These are phyloP conservation scores for Candida namnaoensis DNA, from an alignment of 805 yeast species.

Conservation along the genomic window DNA sequence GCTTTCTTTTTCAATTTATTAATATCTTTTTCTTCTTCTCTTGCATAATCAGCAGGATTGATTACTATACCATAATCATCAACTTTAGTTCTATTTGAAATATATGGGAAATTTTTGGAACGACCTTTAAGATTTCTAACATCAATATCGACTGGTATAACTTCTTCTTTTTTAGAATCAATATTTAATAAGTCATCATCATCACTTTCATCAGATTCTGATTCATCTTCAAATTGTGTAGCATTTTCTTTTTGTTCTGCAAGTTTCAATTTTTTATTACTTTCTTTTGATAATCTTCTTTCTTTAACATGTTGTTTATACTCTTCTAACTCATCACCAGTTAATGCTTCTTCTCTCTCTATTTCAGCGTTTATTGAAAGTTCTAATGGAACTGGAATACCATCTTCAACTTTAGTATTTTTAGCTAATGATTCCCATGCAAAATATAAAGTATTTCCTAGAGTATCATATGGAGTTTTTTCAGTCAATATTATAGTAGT, in stretches of 20 bases:
- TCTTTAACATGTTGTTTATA: conserved; percentile 38
- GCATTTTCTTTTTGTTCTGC: conserved; percentile 15
- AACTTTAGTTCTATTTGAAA: conserved; percentile 44
- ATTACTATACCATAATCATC: conserved; percentile 89
- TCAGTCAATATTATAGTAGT: conserved; percentile 75
- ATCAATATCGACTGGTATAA: conserved; percentile 23
- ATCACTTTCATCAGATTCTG: conserved; percentile 14
- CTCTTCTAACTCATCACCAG: conserved; percentile 38
- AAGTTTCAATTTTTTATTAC: conserved; percentile 21
- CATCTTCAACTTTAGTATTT: conserved; percentile 40
- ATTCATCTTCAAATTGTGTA: conserved; percentile 17
- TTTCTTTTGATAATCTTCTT: conserved; percentile 31
- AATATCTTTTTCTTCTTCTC: conserved; percentile 37
- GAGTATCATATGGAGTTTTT: conserved; percentile 36
- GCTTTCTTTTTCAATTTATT: conserved; percentile 18
- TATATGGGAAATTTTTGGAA: conserved; percentile 68
- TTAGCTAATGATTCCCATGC: conserved; percentile 44
- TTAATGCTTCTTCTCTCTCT: conserved; percentile 38
- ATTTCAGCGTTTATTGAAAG: conserved; percentile 31
- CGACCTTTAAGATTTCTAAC: conserved; percentile 19
- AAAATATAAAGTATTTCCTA: conserved; percentile 39
- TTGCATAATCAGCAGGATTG: conserved; percentile 52
- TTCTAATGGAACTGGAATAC: conserved; percentile 47
- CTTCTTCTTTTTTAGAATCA: conserved; percentile 20
- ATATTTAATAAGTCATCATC: conserved; percentile 20